Evolutionary conservation across 1,284 basidiomycete species (phyloP), one percentile per base, ranked within the genome.

Genomic region (Rhodotorula sp.): DNA sequence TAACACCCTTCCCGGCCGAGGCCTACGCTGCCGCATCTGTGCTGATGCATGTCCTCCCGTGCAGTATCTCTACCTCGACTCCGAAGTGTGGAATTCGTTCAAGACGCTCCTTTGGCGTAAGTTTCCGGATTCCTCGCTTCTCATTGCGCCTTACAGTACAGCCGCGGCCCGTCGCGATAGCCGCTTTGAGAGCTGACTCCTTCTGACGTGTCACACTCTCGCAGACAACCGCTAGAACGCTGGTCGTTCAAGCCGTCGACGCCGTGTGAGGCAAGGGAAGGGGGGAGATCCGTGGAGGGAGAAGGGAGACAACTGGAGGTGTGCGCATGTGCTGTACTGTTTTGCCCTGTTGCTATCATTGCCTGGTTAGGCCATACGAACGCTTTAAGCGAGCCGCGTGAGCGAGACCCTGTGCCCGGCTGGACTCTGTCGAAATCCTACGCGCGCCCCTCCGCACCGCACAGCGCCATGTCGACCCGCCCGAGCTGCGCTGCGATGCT

Each of bases 31-130:
- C n/a, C n/a, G n/a, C n/a, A n/a, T n/a, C n/a, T n/a, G n/a, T n/a
- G n/a, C 41, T 54, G 34, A 65, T 34, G 48, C 12, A 0, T 46
- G 25, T 13, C 3, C 17, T 5, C 36, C 25, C 72, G 81, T 32
- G 67, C 71, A 81, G 71, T 92, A 92, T 81, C 84, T 92, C 39
- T 92, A 92, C 82, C 86, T 87, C 69, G 90, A 92, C 80, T 91
- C 90, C 21, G 89, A 92, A 72, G 82, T 82, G 34, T 92, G 90
- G 90, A 86, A 53, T 27, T 63, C 64, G 32, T 15, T 75, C 48
- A 72, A 72, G 44, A 77, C 74, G 51, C 46, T 77, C 15, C 48
- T 77, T 13, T 77, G 76, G 76, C 73, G 75, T 76, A 53, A 39
- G 74, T 67, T 27, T 25, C 13, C 15, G 8, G n/a, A 27, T 13